Evolutionary conservation across 2,329 filamentous ascomycete genomes (phyloP).

Genomic region (Trichoderma asperellum): DNA sequence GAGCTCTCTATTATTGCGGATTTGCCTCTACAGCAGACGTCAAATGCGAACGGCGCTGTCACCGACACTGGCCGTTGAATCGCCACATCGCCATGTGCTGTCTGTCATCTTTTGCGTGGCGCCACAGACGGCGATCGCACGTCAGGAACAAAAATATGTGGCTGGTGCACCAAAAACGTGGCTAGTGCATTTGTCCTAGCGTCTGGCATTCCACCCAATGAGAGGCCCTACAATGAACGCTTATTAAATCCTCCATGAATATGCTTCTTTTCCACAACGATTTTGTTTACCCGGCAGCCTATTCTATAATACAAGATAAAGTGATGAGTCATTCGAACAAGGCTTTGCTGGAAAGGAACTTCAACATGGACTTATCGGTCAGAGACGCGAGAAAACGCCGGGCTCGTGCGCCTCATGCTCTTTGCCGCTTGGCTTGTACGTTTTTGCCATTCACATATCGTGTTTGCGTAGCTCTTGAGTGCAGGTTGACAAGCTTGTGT

Average conservation of each 20-base stretch:
- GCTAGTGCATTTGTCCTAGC: background rate
- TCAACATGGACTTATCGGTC: background rate
- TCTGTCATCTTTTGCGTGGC: slow-evolving; percentile 28
- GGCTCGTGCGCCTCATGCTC: background rate
- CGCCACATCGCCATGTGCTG: slow-evolving; percentile 16
- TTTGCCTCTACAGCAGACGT: background rate
- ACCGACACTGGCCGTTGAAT: slow-evolving; percentile 5
- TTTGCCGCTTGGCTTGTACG: background rate
- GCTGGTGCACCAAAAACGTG: slow-evolving; percentile 14
- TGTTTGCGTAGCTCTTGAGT: background rate
- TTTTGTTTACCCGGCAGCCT: background rate
- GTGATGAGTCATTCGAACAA: background rate
- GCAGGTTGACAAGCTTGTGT: background rate
- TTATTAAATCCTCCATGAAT: background rate
- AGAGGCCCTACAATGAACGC: background rate
- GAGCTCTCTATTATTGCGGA: background rate
- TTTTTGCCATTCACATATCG: background rate
- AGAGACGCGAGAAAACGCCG: no score
- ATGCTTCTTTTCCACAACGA: slow-evolving; percentile 4
- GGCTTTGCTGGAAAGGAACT: background rate
- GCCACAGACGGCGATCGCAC: slow-evolving; percentile 22
- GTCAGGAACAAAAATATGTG: slow-evolving; percentile 2
- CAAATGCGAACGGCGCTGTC: slow-evolving; percentile 19
- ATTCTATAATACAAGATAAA: background rate
- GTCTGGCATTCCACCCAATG: background rate